Base-by-base conservation (phyloP, 805 yeast species). In the Spathaspora girioi region DNA sequence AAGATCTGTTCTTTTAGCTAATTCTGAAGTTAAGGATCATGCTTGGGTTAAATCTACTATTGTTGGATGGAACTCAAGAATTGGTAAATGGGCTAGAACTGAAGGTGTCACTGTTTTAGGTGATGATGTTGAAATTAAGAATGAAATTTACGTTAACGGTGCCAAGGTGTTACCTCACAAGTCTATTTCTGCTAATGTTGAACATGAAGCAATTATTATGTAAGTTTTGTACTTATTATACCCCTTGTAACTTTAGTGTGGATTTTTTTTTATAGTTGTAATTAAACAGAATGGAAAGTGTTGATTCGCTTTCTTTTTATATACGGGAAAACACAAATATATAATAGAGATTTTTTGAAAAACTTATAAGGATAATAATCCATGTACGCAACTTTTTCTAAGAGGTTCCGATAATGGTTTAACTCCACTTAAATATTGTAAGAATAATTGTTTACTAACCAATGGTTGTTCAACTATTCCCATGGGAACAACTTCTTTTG, bases 111-210 rank as follows among this genome's bases (percentile, higher is more conserved):
- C 97, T 57, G 99, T 94, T 54, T 83, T 94, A 67, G 99, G 99
- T 79, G 99, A 94, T 74, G 99, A 94, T 63, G 99, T 94, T 60
- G 96, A 92, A 72, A 90, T 94, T 71, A 90, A 93, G 80, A 97
- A 94, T 71, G 99, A 93, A 81, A 83, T 94, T 71, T 94, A 94
- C 82, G 96, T 94, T 66, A 94, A 94, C 76, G 99, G 99, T 76
- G 99, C 97, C 77, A 91, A 94, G 74, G 97, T 94, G 60, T 84
- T 94, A 70, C 99, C 99, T 62, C 99, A 94, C 84, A 94, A 94
- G 82, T 81, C 97, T 56, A 93, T 94, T 73, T 87, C 96, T 58
- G 82, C 91, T 60, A 94, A 94, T 73, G 97, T 94, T 72, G 98
- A 96, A 83, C 85, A 87, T 76, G 98, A 96, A 70, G 87, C 96